Percentiles rank a stretch among this genome's conserved stretches.
Conservation (phyloP, 345 rosid genomes). For the Eucalyptus regnans region DNA sequence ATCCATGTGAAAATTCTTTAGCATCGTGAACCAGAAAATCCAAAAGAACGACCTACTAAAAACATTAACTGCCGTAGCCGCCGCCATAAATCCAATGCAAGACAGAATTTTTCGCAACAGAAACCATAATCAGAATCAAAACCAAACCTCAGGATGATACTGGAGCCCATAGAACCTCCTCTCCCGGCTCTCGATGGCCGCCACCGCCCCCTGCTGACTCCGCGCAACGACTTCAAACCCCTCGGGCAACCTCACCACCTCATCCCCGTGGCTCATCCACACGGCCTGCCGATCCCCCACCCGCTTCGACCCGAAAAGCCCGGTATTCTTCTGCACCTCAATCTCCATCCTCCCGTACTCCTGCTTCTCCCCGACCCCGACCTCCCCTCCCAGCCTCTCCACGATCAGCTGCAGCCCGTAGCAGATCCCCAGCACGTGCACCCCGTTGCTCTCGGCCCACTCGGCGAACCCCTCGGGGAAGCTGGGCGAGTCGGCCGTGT, state of each 20-base stretch:
- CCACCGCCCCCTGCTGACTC: constrained; percentile 76
- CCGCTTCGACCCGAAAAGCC: constrained; percentile 49
- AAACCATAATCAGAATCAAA: not conserved
- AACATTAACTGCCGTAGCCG: not conserved
- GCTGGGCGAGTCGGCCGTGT: constrained; percentile 50
- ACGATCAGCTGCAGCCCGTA: constrained; percentile 85
- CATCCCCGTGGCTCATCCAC: constrained; percentile 99
- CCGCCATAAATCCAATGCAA: not conserved
- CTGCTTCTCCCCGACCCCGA: constrained; percentile 63
- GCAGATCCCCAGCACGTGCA: constrained; percentile 67
- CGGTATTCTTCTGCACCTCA: constrained; percentile 33
- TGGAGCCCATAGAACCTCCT: constrained; percentile 82
- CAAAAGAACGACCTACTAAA: not conserved
- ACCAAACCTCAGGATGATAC: constrained; percentile 78
- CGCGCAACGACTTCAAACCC: constrained; percentile 72
- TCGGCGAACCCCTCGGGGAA: constrained; percentile 65
- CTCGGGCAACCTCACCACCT: constrained; percentile 53
- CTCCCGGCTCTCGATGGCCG: constrained; percentile 52
- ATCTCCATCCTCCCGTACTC: constrained; percentile 98
- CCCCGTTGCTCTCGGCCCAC: constrained; percentile 54
- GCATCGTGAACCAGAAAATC: not conserved
- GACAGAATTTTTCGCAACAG: not conserved
- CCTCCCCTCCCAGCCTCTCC: constrained; percentile 75
- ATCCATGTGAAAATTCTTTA: not conserved
- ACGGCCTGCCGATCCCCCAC: constrained; percentile 70